Evolutionary conservation across 129 eudicot genomes (phyloP).

Genomic region (Glebionis coronaria): DNA sequence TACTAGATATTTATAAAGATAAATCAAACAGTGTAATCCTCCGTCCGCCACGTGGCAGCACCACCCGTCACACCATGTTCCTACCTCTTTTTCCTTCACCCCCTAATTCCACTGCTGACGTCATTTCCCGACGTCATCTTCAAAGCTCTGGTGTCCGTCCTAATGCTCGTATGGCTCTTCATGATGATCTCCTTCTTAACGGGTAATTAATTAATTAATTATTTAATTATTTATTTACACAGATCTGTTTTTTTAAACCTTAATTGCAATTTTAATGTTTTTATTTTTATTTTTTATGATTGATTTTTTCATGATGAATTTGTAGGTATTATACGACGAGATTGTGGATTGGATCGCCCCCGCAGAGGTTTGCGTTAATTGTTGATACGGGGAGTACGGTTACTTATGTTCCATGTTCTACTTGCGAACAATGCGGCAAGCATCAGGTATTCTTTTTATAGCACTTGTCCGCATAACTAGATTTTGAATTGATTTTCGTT

Average conservation of each 20-base stretch:
- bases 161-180: constrained; percentile 87
- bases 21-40: constrained; percentile 13
- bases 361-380: constrained; percentile 79
- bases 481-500: no score
- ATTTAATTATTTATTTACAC: no score
- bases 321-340: constrained; percentile 88
- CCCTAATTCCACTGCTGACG: constrained; percentile 30
- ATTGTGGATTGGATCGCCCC: constrained; percentile 84
- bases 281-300: no score
- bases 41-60: constrained; percentile 24
- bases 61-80: constrained; percentile 50
- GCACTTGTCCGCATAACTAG: no score
- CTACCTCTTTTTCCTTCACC: constrained; percentile 53
- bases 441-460: constrained; percentile 60
- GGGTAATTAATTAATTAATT: constrained; percentile 58
- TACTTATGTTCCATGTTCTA: constrained; percentile 92
- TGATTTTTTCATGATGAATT: constrained; percentile 11
- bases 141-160: constrained; percentile 30
- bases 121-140: constrained; percentile 51
- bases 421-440: constrained; percentile 94
- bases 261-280: neutral
- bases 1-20: neutral
- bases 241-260: constrained; percentile 3
- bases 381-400: constrained; percentile 96
- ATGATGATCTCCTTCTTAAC: constrained; percentile 85